phyloP scores from a whole-genome alignment of 1,139 yeast genomes.

The Fermentozyma sake region DNA sequence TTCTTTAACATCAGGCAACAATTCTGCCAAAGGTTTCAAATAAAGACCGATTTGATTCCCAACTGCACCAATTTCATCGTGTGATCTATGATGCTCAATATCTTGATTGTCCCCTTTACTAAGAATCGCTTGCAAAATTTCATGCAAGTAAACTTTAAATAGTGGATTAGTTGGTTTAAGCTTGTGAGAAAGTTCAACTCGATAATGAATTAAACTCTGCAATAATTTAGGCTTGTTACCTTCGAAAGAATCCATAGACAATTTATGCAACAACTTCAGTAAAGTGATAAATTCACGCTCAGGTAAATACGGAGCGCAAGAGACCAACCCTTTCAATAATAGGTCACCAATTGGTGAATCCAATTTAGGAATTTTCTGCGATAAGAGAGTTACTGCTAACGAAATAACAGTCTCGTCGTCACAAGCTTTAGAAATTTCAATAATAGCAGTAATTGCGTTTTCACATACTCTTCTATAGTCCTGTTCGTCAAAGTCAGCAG shows the following conservation, averaged over 20 bases:
- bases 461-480: conserved; percentile 39
- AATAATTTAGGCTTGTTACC: conserved; percentile 29
- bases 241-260: conserved; percentile 31
- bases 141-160: conserved; percentile 57
- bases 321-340: conserved; percentile 53
- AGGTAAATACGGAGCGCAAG: conserved; percentile 55
- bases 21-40: conserved; percentile 69
- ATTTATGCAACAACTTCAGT: conserved; percentile 43
- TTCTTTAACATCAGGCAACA: conserved; percentile 57
- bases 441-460: conserved; percentile 70
- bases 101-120: conserved; percentile 80
- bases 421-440: conserved; percentile 64
- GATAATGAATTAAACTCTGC: conserved; percentile 41
- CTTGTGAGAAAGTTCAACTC: conserved; percentile 48
- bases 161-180: conserved; percentile 42
- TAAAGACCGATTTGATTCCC: conserved; percentile 70
- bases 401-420: conserved; percentile 76
- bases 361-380: conserved; percentile 55
- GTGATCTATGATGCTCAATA: conserved; percentile 78
- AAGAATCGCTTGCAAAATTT: conserved; percentile 62
- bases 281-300: conserved; percentile 56
- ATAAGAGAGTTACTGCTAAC: conserved; percentile 73
- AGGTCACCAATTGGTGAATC: conserved; percentile 30
- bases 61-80: conserved; percentile 69
- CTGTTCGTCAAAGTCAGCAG: conserved; percentile 22